A percentile compares a stretch with the other conserved stretches of the same genome.
These are phyloP conservation scores for Punctularia strigosozonata DNA, from an alignment of 768 basidiomycete species.

Conservation along the genomic window DNA sequence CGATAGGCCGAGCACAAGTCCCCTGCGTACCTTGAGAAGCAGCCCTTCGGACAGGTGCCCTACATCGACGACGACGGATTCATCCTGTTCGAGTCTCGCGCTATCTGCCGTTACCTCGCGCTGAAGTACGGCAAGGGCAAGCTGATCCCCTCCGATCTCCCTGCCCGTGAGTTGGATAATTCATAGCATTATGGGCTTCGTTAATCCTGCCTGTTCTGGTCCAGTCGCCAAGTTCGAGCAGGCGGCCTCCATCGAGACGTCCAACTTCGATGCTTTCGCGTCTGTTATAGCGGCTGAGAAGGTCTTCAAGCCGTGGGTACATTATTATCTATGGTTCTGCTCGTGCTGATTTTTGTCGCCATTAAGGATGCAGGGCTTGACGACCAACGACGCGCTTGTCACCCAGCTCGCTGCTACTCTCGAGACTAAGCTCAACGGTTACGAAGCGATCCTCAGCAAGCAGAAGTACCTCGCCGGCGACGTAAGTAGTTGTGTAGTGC, in stretches of 20 bases:
- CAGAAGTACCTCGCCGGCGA: conserved; percentile 38
- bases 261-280: conserved; percentile 42
- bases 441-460: conserved; percentile 45
- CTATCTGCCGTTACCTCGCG: conserved; percentile 48
- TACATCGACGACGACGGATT: conserved; percentile 54
- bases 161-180: no score
- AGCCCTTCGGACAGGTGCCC: conserved; percentile 59
- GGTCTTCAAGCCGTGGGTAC: conserved; percentile 36
- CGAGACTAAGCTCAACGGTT: conserved; percentile 34
- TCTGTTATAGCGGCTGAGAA: conserved; percentile 31
- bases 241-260: conserved; percentile 34
- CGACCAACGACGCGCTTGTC: conserved; percentile 21
- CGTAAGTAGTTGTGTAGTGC: conserved; percentile 6
- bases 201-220: background rate
- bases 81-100: conserved; percentile 49
- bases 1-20: no score
- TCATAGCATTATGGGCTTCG: conserved; percentile 31
- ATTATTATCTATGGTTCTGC: conserved; percentile 1
- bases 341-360: background rate
- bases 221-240: conserved; percentile 19
- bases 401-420: conserved; percentile 17
- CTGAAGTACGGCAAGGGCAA: conserved; percentile 39
- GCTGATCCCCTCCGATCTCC: conserved; percentile 23
- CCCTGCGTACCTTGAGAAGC: conserved; percentile 28
- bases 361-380: conserved; percentile 10